Conservation (phyloP, 2,329 filamentous ascomycete species). For the Elsinoe necatrix region DNA sequence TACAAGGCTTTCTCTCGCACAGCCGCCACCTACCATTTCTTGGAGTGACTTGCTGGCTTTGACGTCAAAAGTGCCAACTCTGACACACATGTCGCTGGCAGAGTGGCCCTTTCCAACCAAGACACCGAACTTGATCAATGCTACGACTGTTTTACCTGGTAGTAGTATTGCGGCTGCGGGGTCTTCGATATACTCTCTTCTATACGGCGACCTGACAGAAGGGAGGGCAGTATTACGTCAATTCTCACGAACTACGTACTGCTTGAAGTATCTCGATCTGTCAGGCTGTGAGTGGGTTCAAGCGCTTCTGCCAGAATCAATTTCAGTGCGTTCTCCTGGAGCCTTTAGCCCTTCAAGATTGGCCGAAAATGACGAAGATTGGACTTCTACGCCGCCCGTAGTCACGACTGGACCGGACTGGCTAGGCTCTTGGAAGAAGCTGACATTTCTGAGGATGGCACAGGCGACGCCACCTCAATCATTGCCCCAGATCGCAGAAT, state of each 20-base stretch:
- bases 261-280: constrained; percentile 53
- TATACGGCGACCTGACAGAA: constrained; percentile 49
- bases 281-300: constrained; percentile 53
- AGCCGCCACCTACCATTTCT: constrained; percentile 40
- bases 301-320: constrained; percentile 32
- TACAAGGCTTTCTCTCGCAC: constrained; percentile 50
- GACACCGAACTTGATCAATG: constrained; percentile 45
- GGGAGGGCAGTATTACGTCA: constrained; percentile 48
- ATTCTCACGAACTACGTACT: constrained; percentile 48
- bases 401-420: constrained; percentile 29
- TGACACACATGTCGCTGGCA: constrained; percentile 55
- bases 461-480: constrained; percentile 19
- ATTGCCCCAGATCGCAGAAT: constrained; percentile 7
- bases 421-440: constrained; percentile 37
- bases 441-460: constrained; percentile 34
- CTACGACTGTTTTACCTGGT: constrained; percentile 35
- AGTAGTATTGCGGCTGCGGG: constrained; percentile 42
- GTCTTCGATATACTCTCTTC: constrained; percentile 44
- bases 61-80: constrained; percentile 44
- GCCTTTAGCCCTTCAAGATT: neutral
- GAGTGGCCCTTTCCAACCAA: constrained; percentile 53
- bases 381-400: constrained; percentile 17
- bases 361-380: constrained; percentile 14
- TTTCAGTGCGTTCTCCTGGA: neutral
- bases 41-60: constrained; percentile 50